Evolutionary conservation across 306 rosid genomes (phyloP).

Genomic region (Cucurbita ficifolia): DNA sequence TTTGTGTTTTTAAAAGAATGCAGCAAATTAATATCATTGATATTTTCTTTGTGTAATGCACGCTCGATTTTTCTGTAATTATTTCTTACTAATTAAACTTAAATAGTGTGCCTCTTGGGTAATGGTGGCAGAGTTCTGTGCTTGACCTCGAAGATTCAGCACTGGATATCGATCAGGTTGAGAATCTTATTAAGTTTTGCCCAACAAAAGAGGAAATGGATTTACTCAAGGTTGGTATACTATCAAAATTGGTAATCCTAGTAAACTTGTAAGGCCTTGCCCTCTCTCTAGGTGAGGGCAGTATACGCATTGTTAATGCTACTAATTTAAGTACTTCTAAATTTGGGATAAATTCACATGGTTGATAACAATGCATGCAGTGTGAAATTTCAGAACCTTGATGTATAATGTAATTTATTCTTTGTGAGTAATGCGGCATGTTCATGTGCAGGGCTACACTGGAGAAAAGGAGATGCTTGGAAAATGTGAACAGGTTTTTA

Average conservation of each 20-base stretch:
- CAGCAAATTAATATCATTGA: neutral
- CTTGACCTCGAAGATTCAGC: slow-evolving; percentile 68
- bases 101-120: slow-evolving; percentile 2
- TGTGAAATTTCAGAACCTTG: neutral
- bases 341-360: neutral
- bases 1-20: neutral
- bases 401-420: neutral
- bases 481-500: slow-evolving; percentile 84
- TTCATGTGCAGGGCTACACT: slow-evolving; percentile 42
- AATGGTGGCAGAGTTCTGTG: slow-evolving; percentile 47
- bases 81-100: neutral
- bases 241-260: neutral
- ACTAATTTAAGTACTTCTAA: neutral
- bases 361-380: neutral
- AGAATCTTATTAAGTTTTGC: slow-evolving; percentile 82
- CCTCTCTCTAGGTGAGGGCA: neutral
- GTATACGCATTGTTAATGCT: neutral
- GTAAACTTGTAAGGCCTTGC: slow-evolving; percentile 6
- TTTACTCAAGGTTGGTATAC: slow-evolving; percentile 53
- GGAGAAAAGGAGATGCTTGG: slow-evolving; percentile 88
- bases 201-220: slow-evolving; percentile 93
- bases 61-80: neutral
- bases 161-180: slow-evolving; percentile 68
- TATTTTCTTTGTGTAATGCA: neutral
- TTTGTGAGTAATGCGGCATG: slow-evolving; percentile 16